Evolutionary conservation across 2,329 filamentous ascomycete species (phyloP), one percentile per base, ranked within the genome.

Genomic region (Berkeleyomyces basicola): DNA sequence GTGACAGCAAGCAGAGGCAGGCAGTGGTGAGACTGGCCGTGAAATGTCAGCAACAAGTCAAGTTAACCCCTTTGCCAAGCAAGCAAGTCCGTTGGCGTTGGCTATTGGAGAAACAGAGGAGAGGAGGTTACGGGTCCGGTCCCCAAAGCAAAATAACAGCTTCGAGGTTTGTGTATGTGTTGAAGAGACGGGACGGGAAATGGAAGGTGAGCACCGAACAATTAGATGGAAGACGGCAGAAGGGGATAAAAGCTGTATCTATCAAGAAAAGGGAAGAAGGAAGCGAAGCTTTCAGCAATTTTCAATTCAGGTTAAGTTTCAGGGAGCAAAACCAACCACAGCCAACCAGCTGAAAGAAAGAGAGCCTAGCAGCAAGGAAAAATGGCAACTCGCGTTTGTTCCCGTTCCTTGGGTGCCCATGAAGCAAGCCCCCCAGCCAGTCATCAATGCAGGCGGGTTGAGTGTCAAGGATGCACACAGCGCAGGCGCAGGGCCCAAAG

Each of bases 201-300:
- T 37, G 4, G 33, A 14, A 55, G 51, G 16, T 2, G 23, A 55
- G 51, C 14, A 37, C 51, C 5, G n/a, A 37, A 36, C 16, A 0
- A 55, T 11, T 39, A 39, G 33, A 55, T 9, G 16, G 31, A 39
- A 10, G 51, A 55, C 51, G 33, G 51, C 51, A 37, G 33, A 39
- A 11, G 7, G 14, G 33, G 37, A 55, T 37, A 55, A 37, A 36
- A 42, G 36, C 37, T 37, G 55, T 43, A 42, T 42, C 37, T n/a
- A 58, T 36, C 7, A 62, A 46, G 43, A 55, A 62, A 62, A 58
- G 40, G 31, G 46, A 62, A 36, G 23, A 62, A 62, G 40, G 23
- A 61, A 60, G 42, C 31, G 55, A 61, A 61, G 60, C 60, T 61
- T 55, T 55, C 47, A 36, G 51, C 33, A 55, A 51, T 55, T 55